Percentiles rank a stretch among this genome's conserved stretches.
Evolutionary conservation across 2,329 filamentous ascomycete species (phyloP).

Genomic region (Ceratocystis smalleyi): DNA sequence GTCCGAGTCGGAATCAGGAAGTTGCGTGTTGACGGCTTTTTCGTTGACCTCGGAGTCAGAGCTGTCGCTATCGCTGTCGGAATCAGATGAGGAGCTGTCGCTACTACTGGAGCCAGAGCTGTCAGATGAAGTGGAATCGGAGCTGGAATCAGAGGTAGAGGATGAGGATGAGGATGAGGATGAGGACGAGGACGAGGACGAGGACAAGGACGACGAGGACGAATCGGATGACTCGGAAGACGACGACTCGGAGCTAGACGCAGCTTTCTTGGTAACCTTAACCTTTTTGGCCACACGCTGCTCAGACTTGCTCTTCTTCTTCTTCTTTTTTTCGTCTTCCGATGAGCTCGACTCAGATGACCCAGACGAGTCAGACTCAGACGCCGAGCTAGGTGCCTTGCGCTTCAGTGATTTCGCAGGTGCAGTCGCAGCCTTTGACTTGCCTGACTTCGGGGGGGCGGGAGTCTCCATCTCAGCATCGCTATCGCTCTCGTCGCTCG

Average conservation of each 20-base stretch:
- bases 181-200: constrained; percentile 20
- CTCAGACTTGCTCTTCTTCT: constrained; percentile 12
- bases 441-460: constrained; percentile 21
- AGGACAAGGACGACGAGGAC: constrained; percentile 18
- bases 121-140: constrained; percentile 18
- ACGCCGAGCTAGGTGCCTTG: constrained; percentile 24
- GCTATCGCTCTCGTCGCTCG: constrained; percentile 18
- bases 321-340: constrained; percentile 3
- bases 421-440: constrained; percentile 17
- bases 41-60: too few species aligned
- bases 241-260: constrained; percentile 20
- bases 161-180: constrained; percentile 5
- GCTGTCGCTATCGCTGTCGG: not conserved
- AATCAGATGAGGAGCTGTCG: constrained; percentile 17
- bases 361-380: constrained; percentile 13
- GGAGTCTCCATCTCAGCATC: constrained; percentile 17
- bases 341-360: constrained; percentile 20
- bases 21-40: too few species aligned
- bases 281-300: constrained; percentile 35
- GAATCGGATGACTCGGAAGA: constrained; percentile 17
- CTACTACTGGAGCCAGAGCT: constrained; percentile 20
- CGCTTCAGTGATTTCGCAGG: constrained; percentile 26
- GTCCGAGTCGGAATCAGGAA: too few species aligned
- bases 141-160: constrained; percentile 16
- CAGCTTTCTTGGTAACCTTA: constrained; percentile 25